Evolutionary conservation across 352 stramenopile species (phyloP), one percentile per base, ranked within the genome.

Genomic region (Phytophthora tubulina): DNA sequence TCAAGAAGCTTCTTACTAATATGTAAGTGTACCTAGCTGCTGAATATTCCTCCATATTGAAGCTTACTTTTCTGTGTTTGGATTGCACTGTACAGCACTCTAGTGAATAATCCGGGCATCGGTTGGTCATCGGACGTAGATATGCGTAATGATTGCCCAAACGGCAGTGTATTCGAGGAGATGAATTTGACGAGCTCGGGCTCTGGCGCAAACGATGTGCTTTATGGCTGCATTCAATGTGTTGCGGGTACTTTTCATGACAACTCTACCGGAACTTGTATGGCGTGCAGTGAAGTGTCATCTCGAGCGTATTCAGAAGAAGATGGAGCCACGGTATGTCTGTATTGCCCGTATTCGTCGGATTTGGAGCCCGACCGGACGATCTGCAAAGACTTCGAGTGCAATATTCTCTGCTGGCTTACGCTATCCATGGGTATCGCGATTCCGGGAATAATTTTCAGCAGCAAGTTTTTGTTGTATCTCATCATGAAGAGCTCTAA

Each of bases 211-310:
- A 63, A 75, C 31, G 45, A 67, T 4, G 56, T 59, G 21, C 63
- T 92, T 13, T 87, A 78, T 13, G 82, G 84, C 0, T 92, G 84
- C 39, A 89, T 90, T 52, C 84, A 92, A 60, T 92, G 84, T 51
- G 64, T 77, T 32, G 84, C 78, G 8, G 84, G 84, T 4, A 82
- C 75, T 14, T 92, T 78, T 50, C 84, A 92, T 54, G 78, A 92
- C 55, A 84, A 86, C 17, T 68, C 54, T 0, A 81, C 69, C 8
- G 73, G 77, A 44, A 73, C 55, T 6, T 92, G 84, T 64, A 50
- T 78, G 3, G 54, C 67, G 1, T 92, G 84, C 27, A 61, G 69
- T 30, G 50, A 79, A 50, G 82, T 90, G 0, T 90, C 80, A 1
- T 56, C 64, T 6, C 82, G 84, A 41, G 82, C 77, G 11, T 92